Conservation (phyloP, 2,329 filamentous ascomycete species). For the Drechslerella stenobrocha region DNA sequence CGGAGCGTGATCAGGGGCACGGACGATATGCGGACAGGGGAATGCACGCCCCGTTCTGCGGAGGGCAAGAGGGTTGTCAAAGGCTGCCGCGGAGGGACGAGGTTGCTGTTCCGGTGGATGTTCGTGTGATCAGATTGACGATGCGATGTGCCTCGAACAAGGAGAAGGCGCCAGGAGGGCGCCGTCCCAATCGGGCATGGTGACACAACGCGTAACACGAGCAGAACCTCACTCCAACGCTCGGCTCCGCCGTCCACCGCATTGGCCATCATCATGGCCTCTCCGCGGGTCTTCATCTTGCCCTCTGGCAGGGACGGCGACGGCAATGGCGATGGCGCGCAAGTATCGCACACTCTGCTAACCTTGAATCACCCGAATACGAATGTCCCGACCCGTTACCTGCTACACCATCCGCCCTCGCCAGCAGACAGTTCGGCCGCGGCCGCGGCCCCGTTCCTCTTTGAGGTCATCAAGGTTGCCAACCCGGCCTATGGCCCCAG, state of each 20-base stretch:
- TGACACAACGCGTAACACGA: conserved; percentile 32
- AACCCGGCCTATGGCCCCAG: conserved; percentile 62
- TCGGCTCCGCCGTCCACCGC: not conserved
- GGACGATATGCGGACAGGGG: not conserved
- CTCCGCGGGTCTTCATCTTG: conserved; percentile 62
- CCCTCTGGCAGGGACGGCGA: conserved; percentile 57
- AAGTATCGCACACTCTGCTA: conserved; percentile 62
- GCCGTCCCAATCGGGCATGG: conserved; percentile 10
- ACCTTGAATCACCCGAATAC: conserved; percentile 66
- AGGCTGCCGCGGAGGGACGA: too few relatives aligned
- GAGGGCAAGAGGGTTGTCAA: too few relatives aligned
- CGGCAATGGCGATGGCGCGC: conserved; percentile 54
- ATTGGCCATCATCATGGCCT: conserved; percentile 21
- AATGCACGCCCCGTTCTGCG: too few relatives aligned
- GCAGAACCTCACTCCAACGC: not conserved
- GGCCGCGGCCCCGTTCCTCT: conserved; percentile 56
- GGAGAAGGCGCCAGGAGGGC: not conserved
- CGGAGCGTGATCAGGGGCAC: too few relatives aligned
- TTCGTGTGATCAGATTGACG: not conserved
- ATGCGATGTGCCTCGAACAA: too few relatives aligned
- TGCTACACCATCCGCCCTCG: conserved; percentile 62
- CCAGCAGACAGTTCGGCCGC: not conserved
- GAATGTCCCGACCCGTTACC: conserved; percentile 63
- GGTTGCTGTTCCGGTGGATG: not conserved
- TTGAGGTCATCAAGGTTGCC: conserved; percentile 66